Base-by-base conservation (phyloP, 1,284 basidiomycete species). In the Trichosporon coremiiforme region DNA sequence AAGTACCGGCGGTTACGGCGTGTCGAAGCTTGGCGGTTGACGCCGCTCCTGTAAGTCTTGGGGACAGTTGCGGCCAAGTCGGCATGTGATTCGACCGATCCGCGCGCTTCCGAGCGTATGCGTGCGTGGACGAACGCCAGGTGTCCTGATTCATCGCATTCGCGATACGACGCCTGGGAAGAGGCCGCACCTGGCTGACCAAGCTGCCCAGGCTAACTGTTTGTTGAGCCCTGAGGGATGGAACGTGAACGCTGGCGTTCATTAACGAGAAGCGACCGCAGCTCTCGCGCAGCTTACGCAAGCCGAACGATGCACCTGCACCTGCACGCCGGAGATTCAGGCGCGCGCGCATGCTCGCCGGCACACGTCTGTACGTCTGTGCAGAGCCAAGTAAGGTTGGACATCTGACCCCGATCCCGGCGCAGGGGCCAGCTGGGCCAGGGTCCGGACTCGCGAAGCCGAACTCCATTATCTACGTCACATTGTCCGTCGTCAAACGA, bases 311-410 rank as follows among this genome's bases (percentile, higher is more conserved):
- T n/a, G n/a, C n/a, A n/a, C n/a, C n/a, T n/a, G n/a, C n/a, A n/a
- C n/a, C n/a, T n/a, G n/a, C n/a, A n/a, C n/a, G n/a, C n/a, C n/a
- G n/a, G n/a, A n/a, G 15, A 47, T 4, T 38, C 6, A 38, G 36
- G 36, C 36, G 41, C 41, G 41, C 41, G 41, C 41, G 41, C 41
- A 20, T 53, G n/a, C n/a, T 53, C n/a, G 47, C 20, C 20, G 47
- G 47, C 47, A 53, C 47, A n/a, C n/a, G n/a, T n/a, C n/a, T n/a
- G n/a, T n/a, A 53, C 47, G 47, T 53, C 47, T 22, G 47, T 53
- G 47, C 47, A 53, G n/a, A 20, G n/a, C 8, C 47, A 53, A 53
- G n/a, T 53, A 53, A 53, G 47, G 47, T 53, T 53, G 20, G 47
- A 53, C 47, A 53, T 22, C n/a, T 53, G 47, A 53, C 47, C 47